These are phyloP conservation scores for Trypanosoma mega DNA, from an alignment of 208 protist genomes.

Conservation along the genomic window DNA sequence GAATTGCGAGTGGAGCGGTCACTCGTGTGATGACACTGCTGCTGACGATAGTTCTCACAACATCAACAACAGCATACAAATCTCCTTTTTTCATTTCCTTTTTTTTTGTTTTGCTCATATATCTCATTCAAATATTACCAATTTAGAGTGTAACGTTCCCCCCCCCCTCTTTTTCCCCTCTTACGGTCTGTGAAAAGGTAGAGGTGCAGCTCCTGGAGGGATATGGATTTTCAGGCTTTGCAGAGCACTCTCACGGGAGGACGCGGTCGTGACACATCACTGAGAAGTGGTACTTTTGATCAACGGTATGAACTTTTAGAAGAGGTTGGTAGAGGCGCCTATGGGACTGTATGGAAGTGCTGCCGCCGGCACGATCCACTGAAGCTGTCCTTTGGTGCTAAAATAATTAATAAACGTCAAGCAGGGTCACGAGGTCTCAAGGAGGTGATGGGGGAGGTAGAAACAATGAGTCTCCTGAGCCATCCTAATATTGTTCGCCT, in stretches of 20 bases:
- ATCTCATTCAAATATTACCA: background rate
- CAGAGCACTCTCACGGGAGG: conserved; percentile 52
- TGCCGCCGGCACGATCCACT: conserved; percentile 34
- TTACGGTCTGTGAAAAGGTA: too few species aligned
- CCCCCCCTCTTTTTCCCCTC: too few species aligned
- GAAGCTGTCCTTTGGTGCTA: conserved; percentile 61
- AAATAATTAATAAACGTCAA: conserved; percentile 78
- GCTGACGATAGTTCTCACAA: background rate
- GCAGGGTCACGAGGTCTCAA: conserved; percentile 64
- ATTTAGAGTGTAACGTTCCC: background rate
- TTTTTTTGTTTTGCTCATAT: conserved; percentile 9
- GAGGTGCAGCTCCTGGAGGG: background rate
- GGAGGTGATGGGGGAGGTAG: conserved; percentile 85
- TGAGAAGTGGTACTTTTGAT: conserved; percentile 30
- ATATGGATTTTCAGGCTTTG: conserved; percentile 78
- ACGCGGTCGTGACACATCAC: conserved; percentile 13
- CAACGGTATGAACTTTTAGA: conserved; percentile 57
- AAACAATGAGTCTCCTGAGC: conserved; percentile 88
- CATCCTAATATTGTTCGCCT: conserved; percentile 91
- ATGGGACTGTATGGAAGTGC: conserved; percentile 80
- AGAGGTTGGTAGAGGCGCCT: conserved; percentile 80
- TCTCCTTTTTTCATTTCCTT: conserved; percentile 8
- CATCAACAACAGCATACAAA: background rate
- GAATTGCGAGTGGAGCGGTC: too few species aligned
- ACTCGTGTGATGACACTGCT: too few species aligned